A percentile compares a stretch with the other conserved stretches of the same genome.
Evolutionary conservation across 768 basidiomycete genomes (phyloP).

Genomic region (Russula earlei): DNA sequence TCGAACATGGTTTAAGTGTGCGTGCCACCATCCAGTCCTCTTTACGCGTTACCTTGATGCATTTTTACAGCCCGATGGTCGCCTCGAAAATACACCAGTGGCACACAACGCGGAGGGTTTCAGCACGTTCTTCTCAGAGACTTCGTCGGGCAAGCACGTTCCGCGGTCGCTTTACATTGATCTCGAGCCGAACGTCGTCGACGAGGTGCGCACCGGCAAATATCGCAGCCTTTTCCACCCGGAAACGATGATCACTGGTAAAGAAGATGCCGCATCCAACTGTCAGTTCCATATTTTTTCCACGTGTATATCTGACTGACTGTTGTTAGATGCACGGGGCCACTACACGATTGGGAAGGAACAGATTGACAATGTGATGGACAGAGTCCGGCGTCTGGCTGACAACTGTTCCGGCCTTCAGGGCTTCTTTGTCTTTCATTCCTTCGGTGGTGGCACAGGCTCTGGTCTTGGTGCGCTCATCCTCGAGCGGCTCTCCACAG

Average conservation of each 20-base stretch:
- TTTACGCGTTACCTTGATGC: slow-evolving; percentile 17
- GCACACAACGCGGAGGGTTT: slow-evolving; percentile 82
- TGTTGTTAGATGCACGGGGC: slow-evolving; percentile 81
- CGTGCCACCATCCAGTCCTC: slow-evolving; percentile 28
- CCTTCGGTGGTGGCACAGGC: slow-evolving; percentile 98
- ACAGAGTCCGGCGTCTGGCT: slow-evolving; percentile 91
- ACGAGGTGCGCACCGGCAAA: slow-evolving; percentile 90
- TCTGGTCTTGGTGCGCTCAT: slow-evolving; percentile 98
- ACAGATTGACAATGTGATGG: slow-evolving; percentile 93
- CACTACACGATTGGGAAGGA: slow-evolving; percentile 99
- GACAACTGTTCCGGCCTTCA: slow-evolving; percentile 98
- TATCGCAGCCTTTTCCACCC: slow-evolving; percentile 99
- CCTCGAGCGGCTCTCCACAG: slow-evolving; percentile 91
- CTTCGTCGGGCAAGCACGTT: slow-evolving; percentile 91
- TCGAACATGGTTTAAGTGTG: slow-evolving; percentile 96
- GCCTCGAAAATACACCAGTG: slow-evolving; percentile 69
- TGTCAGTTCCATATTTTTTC: slow-evolving; percentile 44
- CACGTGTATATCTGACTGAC: background rate
- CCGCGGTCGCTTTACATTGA: slow-evolving; percentile 97
- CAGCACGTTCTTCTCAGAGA: slow-evolving; percentile 99
- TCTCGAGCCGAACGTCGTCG: slow-evolving; percentile 95
- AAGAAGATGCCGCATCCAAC: slow-evolving; percentile 99
- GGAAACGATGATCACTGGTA: slow-evolving; percentile 95
- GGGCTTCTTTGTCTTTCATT: slow-evolving; percentile 99
- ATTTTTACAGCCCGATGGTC: slow-evolving; percentile 79